These are phyloP conservation scores for Trichoderma virens DNA, from an alignment of 495 filamentous ascomycete genomes.

Conservation along the genomic window DNA sequence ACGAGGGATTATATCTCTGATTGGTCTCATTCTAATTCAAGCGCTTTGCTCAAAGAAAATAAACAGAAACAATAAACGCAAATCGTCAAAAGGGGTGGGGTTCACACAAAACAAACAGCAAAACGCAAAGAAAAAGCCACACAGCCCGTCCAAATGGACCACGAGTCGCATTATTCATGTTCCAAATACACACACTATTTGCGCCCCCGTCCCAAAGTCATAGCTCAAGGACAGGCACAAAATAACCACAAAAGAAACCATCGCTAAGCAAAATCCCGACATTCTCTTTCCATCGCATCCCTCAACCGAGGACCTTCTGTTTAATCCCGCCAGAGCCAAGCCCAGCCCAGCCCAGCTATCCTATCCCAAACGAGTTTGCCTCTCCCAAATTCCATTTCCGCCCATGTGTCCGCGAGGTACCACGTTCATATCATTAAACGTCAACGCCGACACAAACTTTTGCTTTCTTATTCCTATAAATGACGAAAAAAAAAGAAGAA, in stretches of 20 bases:
- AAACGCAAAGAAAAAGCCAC: not conserved
- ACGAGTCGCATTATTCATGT: not conserved
- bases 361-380: not conserved
- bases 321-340: not conserved
- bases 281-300: not conserved
- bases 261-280: not conserved
- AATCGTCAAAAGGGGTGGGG: too few species aligned
- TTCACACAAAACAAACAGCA: too few species aligned
- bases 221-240: not conserved
- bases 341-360: not conserved
- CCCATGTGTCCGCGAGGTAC: not conserved
- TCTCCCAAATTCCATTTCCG: not conserved
- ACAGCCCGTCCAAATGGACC: not conserved
- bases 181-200: not conserved
- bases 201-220: not conserved
- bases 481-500: not conserved
- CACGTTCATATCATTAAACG: not conserved
- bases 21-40: too few species aligned
- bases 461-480: not conserved
- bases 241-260: not conserved
- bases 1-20: too few species aligned
- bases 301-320: not conserved
- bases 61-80: too few species aligned
- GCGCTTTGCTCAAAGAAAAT: too few species aligned
- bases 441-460: constrained; percentile 2